phyloP scores from a whole-genome alignment of 176 grass and related monocot genomes.

The Carex pumila region DNA sequence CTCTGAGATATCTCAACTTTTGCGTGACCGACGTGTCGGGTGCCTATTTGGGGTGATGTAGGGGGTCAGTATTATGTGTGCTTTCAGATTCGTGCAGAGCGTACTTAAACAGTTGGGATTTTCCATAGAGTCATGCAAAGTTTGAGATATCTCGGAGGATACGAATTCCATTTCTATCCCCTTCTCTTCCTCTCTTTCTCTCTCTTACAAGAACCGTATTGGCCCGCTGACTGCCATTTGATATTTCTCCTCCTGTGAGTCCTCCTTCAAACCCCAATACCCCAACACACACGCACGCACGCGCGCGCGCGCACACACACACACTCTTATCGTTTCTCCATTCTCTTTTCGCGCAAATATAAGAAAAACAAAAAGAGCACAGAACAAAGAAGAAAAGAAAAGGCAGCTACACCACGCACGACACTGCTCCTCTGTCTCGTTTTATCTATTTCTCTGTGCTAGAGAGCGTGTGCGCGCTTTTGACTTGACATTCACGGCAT shows the following conservation, averaged over 20 bases:
- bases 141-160: too few relatives aligned
- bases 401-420: constrained; percentile 3
- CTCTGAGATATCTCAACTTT: too few relatives aligned
- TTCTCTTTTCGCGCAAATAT: background rate
- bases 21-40: too few relatives aligned
- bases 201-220: background rate
- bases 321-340: background rate
- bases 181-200: background rate
- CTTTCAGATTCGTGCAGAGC: too few relatives aligned
- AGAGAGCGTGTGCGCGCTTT: constrained; percentile 9
- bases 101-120: too few relatives aligned
- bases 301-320: too few relatives aligned
- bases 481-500: constrained; percentile 18
- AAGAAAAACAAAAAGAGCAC: background rate
- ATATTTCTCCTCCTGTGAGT: background rate
- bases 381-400: background rate
- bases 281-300: background rate
- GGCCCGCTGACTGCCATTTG: background rate
- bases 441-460: background rate
- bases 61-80: too few relatives aligned
- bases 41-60: too few relatives aligned
- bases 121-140: too few relatives aligned
- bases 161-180: too few relatives aligned
- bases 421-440: background rate
- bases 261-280: background rate